phyloP scores from a whole-genome alignment of 306 rosid genomes.

The Vicia villosa region DNA sequence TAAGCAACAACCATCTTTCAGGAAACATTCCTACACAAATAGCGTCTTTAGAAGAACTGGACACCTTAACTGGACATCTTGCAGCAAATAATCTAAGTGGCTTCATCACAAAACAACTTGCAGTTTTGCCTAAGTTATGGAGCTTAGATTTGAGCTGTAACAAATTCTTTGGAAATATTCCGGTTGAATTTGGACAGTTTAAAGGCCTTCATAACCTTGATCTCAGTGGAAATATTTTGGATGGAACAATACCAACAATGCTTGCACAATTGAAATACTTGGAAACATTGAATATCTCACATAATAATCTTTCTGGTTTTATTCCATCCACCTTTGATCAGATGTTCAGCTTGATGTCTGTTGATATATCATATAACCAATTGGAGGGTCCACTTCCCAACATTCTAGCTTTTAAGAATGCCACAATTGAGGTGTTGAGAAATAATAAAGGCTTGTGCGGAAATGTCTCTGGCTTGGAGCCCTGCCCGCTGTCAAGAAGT shows the following conservation, averaged over 20 bases:
- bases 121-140: not conserved
- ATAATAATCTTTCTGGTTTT: not conserved
- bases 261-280: constrained; percentile 35
- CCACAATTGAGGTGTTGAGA: too few relatives aligned
- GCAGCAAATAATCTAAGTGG: constrained; percentile 28
- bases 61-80: not conserved
- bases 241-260: constrained; percentile 26
- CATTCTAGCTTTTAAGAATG: too few relatives aligned
- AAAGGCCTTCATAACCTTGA: constrained; percentile 41
- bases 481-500: too few relatives aligned
- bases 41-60: not conserved
- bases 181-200: constrained; percentile 18
- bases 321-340: too few relatives aligned
- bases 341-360: too few relatives aligned
- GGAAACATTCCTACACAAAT: constrained; percentile 15
- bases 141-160: constrained; percentile 23
- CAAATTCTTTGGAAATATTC: constrained; percentile 11
- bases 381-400: too few relatives aligned
- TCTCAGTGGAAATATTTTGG: constrained; percentile 38
- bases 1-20: constrained; percentile 12
- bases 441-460: too few relatives aligned
- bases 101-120: constrained; percentile 19
- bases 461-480: too few relatives aligned
- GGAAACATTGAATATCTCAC: constrained; percentile 46
- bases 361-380: too few relatives aligned